Evolutionary conservation across 768 basidiomycete genomes (phyloP), one percentile per base, ranked within the genome.

Genomic region (Tylopilus intermedius): DNA sequence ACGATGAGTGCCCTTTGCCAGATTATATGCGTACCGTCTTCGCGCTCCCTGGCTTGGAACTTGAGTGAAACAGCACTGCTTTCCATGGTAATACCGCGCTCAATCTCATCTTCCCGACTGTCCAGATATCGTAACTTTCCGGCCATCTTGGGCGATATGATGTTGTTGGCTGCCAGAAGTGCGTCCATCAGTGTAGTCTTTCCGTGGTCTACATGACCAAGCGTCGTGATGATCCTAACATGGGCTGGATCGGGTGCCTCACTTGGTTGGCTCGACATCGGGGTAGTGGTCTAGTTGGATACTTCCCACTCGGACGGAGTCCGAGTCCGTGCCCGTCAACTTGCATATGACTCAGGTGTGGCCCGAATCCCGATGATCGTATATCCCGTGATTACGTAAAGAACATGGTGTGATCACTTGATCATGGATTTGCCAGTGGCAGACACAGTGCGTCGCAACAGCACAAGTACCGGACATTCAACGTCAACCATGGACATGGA

Each of bases 21-120:
- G 39, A 41, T 42, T 37, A 35, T n/a, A 26, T 48, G 71, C 80
- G 56, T 67, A 89, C 90, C 84, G 70, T 78, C 84, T 35, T 77
- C 68, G 47, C 73, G 75, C 35, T 84, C 83, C 71, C 83, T 77
- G 51, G 91, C 89, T 57, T 89, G 86, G 63, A 96, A 99, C 56
- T 83, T 80, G 49, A 97, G 74, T 4, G 90, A 93, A 6, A 98
- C 88, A 0, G 96, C 94, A 67, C 90, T 94, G 58, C 90, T 92
- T 71, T 99, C 94, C 96, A 99, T 98, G 0, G 96, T 98, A 55
- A 99, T 99, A 2, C 96, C 96, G 46, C 96, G 76, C 71, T 98
- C 87, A 62, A 97, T 94, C 64, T 99, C 96, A 62, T 98, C 96
- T 66, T 97, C 94, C 58, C 96, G 78, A 53, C 88, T 91, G 66